phyloP scores from a whole-genome alignment of 2,329 filamentous ascomycete species.

The Apiospora marii region DNA sequence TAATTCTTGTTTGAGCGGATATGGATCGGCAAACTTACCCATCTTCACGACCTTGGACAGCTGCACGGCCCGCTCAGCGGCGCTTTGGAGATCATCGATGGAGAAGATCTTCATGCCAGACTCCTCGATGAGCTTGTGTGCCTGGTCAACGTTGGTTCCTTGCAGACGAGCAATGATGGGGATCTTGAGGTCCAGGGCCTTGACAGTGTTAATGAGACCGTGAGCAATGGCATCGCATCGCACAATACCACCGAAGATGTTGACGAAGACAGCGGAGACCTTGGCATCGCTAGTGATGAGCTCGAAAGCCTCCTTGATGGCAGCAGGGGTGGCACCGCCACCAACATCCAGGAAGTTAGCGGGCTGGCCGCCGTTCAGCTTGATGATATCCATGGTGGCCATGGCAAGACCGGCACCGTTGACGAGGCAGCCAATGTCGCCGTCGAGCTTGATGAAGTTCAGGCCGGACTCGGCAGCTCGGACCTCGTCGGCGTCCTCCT shows the following conservation, averaged over 20 bases:
- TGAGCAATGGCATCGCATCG: conserved; percentile 97
- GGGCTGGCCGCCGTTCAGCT: conserved; percentile 94
- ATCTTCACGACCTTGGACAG: conserved; percentile 99
- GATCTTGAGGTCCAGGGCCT: conserved; percentile 94
- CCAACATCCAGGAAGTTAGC: conserved; percentile 99
- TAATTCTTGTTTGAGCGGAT: conserved; percentile 26
- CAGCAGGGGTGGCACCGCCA: conserved; percentile 94
- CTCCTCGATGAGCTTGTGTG: conserved; percentile 93
- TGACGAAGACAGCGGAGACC: conserved; percentile 98
- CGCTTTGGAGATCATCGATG: conserved; percentile 96
- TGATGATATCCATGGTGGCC: conserved; percentile 99
- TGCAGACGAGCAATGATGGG: conserved; percentile 97
- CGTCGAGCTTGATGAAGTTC: conserved; percentile 99
- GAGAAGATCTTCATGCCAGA: conserved; percentile 99
- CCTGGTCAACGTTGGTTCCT: conserved; percentile 97
- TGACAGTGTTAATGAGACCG: conserved; percentile 92
- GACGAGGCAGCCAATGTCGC: conserved; percentile 98
- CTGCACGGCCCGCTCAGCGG: conserved; percentile 97
- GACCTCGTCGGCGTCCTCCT: conserved; percentile 98
- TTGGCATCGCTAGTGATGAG: conserved; percentile 98
- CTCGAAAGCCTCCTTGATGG: conserved; percentile 97
- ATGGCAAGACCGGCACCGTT: conserved; percentile 99
- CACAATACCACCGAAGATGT: conserved; percentile 99
- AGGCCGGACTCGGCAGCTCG: conserved; percentile 93
- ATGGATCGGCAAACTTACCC: conserved; percentile 64